Evolutionary conservation across 495 filamentous ascomycete species (phyloP).

Genomic region (Pyrenopolyporus hunteri): DNA sequence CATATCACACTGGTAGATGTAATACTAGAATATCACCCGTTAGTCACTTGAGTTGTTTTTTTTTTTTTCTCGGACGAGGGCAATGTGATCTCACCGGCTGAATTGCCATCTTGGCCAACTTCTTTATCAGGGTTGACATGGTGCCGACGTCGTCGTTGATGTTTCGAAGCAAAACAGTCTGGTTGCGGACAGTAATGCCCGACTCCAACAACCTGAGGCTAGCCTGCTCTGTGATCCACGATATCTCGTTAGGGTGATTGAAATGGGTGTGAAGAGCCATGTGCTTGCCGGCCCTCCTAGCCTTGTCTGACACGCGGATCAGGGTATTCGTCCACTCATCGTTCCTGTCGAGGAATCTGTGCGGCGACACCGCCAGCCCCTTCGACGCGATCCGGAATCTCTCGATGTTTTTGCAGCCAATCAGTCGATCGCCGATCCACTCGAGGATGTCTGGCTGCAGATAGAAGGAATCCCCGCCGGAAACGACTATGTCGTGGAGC

Average conservation of each 20-base stretch:
- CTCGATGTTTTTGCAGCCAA: slow-evolving; percentile 49
- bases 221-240: slow-evolving; percentile 61
- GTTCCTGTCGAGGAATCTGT: slow-evolving; percentile 53
- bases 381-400: slow-evolving; percentile 64
- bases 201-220: slow-evolving; percentile 54
- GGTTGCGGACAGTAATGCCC: slow-evolving; percentile 59
- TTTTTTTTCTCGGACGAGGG: too few species aligned
- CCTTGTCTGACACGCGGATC: slow-evolving; percentile 54
- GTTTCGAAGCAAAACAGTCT: slow-evolving; percentile 59
- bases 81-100: slow-evolving; percentile 46
- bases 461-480: slow-evolving; percentile 64
- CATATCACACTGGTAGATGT: slow-evolving; percentile 67
- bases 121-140: slow-evolving; percentile 57
- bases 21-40: too few species aligned
- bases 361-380: slow-evolving; percentile 60
- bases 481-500: slow-evolving; percentile 62
- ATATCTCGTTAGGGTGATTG: slow-evolving; percentile 65
- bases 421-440: slow-evolving; percentile 49
- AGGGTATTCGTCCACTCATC: slow-evolving; percentile 61
- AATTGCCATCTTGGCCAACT: slow-evolving; percentile 60
- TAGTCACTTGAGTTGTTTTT: too few species aligned
- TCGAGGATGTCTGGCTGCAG: slow-evolving; percentile 45
- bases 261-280: slow-evolving; percentile 67
- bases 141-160: slow-evolving; percentile 61
- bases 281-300: slow-evolving; percentile 57